Base-by-base conservation (phyloP, 768 basidiomycete genomes). In the Serpula lacrymans region DNA sequence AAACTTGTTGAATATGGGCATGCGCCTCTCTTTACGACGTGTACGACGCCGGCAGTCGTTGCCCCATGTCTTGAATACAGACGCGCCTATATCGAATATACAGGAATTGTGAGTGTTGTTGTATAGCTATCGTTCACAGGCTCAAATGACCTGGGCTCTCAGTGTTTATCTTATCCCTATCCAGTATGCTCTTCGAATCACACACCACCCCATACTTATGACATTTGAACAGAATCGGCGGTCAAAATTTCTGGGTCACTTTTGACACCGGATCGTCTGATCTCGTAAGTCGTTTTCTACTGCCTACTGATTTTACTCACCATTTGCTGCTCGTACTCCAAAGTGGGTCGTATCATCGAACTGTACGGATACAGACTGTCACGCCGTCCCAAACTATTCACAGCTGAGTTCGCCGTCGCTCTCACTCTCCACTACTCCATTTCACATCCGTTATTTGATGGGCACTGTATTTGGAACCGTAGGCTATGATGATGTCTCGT, bases 241-340 rank as follows among this genome's bases (percentile, higher is more conserved):
- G 60, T 3, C 70, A 73, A 51, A 45, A 58, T 28, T 68, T 78
- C 42, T 60, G 62, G 52, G 60, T 71, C 16, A 67, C 75, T 4
- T 58, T 78, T 21, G 77, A 79, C 51, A 79, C 78, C 6, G 78
- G 78, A 34, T 80, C 77, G 3, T 70, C 79, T 1, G 78, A 79
- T 52, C 50, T 80, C 48, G 77, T 76, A 48, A 33, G 65, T 51
- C 40, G 45, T 30, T 34, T 25, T 23, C 18, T 29, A 34, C 10
- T 41, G 9, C 11, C 8, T 1, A 35, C 24, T 34, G 28, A 21
- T 33, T 40, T 10, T n/a, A 49, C 16, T 7, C 3, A 50, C 35
- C 41, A 34, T 39, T 6, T 13, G 3, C 13, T 13, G 17, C 17
- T 13, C 13, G 8, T 27, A 23, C 23, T 9, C 20, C 24, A 12